Conservation (phyloP, 768 basidiomycete species). For the Tricholoma sp. region DNA sequence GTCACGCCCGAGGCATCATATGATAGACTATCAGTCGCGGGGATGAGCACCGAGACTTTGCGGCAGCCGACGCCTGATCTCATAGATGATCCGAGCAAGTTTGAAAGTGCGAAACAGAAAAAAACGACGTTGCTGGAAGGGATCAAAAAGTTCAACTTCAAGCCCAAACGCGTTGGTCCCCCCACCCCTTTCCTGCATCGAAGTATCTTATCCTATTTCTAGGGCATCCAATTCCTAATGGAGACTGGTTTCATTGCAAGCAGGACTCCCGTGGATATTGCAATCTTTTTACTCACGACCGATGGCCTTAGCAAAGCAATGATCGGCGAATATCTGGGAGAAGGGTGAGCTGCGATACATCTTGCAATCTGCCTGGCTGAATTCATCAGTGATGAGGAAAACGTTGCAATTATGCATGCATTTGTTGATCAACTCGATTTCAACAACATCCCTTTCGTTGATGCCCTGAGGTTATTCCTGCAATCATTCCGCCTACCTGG, state of each 20-base stretch:
- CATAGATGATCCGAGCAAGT: conserved; percentile 85
- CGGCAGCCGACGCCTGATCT: conserved; percentile 74
- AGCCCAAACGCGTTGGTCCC: conserved; percentile 82
- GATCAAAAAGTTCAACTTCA: conserved; percentile 96
- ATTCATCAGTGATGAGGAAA: conserved; percentile 68
- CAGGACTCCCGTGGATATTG: conserved; percentile 70
- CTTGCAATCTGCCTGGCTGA: background rate
- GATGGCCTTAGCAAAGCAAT: conserved; percentile 93
- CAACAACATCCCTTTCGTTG: conserved; percentile 73
- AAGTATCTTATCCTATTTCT: conserved; percentile 1
- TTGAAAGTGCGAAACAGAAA: conserved; percentile 94
- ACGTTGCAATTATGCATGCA: conserved; percentile 94
- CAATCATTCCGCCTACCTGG: conserved; percentile 97
- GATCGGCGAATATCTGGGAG: conserved; percentile 98
- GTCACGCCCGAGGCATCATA: conserved; percentile 52
- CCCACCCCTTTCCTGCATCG: background rate
- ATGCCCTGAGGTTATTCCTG: conserved; percentile 84
- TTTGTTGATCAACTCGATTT: conserved; percentile 95
- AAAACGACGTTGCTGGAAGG: conserved; percentile 94
- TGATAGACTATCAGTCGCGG: conserved; percentile 46
- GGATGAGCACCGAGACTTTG: conserved; percentile 47
- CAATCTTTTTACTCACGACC: conserved; percentile 77
- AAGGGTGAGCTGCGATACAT: conserved; percentile 60
- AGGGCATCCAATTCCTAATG: conserved; percentile 88
- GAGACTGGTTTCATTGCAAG: conserved; percentile 84